A percentile compares a stretch with the other conserved stretches of the same genome.
Evolutionary conservation across 768 basidiomycete species (phyloP).

Genomic region (Boletus pseudo-olivaceus): DNA sequence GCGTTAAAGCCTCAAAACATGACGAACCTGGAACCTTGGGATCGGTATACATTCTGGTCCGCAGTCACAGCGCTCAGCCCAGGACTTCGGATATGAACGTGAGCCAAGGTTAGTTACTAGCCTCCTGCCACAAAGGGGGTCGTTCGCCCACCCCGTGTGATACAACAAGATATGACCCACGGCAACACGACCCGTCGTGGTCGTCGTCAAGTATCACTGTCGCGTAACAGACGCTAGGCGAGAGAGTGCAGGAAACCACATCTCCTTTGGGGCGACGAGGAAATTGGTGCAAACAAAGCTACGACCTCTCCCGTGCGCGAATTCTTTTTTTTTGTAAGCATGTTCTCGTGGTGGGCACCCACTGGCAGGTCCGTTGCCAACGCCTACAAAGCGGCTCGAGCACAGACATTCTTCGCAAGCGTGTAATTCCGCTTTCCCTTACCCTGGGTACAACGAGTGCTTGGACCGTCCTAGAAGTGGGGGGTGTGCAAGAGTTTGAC

Average conservation of each 20-base stretch:
- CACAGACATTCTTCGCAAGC: not conserved
- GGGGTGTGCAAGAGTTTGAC: not conserved
- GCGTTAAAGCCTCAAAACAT: not conserved
- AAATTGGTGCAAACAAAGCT: not conserved
- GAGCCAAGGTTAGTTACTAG: not conserved
- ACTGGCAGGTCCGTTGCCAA: not conserved
- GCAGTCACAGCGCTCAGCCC: not conserved
- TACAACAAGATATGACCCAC: not conserved
- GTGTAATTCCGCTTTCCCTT: not conserved
- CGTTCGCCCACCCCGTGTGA: not conserved
- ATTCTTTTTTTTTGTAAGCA: not conserved
- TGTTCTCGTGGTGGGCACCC: not conserved
- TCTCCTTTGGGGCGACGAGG: not conserved
- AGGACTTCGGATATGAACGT: constrained; percentile 17
- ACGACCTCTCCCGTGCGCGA: not conserved
- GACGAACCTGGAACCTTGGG: not conserved
- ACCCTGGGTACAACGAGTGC: not conserved
- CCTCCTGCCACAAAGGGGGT: not conserved
- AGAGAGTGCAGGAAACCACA: not conserved
- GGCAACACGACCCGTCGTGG: not conserved
- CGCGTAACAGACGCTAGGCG: not conserved
- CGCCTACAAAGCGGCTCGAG: not conserved
- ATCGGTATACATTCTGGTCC: not conserved
- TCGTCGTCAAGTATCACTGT: not conserved
- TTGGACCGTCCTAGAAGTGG: not conserved